Base-by-base conservation (phyloP, 345 rosid genomes). In the Odontarrhena argentea region DNA sequence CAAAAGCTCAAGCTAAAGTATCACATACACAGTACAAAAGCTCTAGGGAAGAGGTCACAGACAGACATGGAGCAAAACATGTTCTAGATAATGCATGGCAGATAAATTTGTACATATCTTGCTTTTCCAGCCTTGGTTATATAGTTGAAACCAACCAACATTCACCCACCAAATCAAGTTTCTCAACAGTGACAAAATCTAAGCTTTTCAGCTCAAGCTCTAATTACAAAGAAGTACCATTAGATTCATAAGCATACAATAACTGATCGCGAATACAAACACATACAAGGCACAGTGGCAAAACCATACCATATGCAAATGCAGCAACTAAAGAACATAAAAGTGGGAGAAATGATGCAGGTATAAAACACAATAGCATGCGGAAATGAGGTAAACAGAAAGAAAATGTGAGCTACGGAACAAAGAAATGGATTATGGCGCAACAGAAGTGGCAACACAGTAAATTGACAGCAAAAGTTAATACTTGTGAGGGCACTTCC, bases 361-460 rank as follows among this genome's bases (percentile, higher is more conserved):
- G 57, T 69, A 36, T 54, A 60, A 36, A 61, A 62, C 28, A 67
- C 1, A 12, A 24, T 37, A 52, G 57, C 49, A 71, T 12, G 69
- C 26, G 55, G 42, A 45, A 71, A 62, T 25, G 22, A 32, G 62
- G 54, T 47, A 54, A 53, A 37, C 48, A 71, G 22, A 61, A 54
- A 8, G 12, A 60, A 37, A 36, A 71, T 46, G 24, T 11, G 6
- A 61, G 61, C 30, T 22, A 13, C 47, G 10, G 25, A 53, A 70
- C 49, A 26, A 54, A 40, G 55, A 37, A 56, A 71, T 63, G 26
- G 69, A 63, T 47, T 37, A 52, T 30, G 51, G 18, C 70, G 46
- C 57, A 44, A 44, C 41, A 56, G 38, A 71, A 26, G 46, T 37
- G 59, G 46, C 44, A 63, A 12, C 65, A 55, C 51, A 38, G 42